Percentiles rank a stretch among this genome's conserved stretches.
These are phyloP conservation scores for Fusarium heterosporum DNA, from an alignment of 2,329 filamentous ascomycete species.

Conservation along the genomic window DNA sequence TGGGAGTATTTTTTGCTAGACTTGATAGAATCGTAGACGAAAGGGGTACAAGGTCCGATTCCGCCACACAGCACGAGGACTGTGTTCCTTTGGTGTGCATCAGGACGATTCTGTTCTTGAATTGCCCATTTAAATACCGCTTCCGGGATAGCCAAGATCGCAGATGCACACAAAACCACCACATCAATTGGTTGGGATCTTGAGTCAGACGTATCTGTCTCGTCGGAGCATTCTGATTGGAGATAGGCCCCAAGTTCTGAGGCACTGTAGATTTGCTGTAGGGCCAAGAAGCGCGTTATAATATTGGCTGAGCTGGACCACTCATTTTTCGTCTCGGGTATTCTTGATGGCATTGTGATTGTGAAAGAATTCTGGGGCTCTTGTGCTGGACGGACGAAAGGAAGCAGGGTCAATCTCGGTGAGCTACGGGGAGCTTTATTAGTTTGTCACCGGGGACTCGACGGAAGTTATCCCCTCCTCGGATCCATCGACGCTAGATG, in stretches of 20 bases:
- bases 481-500: accelerated
- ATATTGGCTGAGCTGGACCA: not conserved
- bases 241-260: conserved; percentile 8
- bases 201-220: accelerated
- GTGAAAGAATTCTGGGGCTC: accelerated
- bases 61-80: conserved; percentile 16
- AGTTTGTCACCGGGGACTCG: not conserved
- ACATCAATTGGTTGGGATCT: not conserved
- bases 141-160: conserved; percentile 21
- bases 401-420: not conserved
- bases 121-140: conserved; percentile 19
- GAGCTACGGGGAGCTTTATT: not conserved
- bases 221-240: accelerated
- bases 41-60: conserved; percentile 6
- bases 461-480: not conserved
- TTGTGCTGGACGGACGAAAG: not conserved
- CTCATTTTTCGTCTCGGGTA: accelerated
- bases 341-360: conserved; percentile 2
- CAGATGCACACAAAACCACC: conserved; percentile 13
- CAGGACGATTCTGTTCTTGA: accelerated
- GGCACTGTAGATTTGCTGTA: conserved; percentile 25
- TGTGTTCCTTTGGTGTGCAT: accelerated
- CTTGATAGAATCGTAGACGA: conserved; percentile 20
- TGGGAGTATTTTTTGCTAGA: conserved; percentile 4
- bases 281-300: conserved; percentile 1